A percentile compares a stretch with the other conserved stretches of the same genome.
These are phyloP conservation scores for Amylostereum chailletii DNA, from an alignment of 1,284 basidiomycete genomes.

Conservation along the genomic window DNA sequence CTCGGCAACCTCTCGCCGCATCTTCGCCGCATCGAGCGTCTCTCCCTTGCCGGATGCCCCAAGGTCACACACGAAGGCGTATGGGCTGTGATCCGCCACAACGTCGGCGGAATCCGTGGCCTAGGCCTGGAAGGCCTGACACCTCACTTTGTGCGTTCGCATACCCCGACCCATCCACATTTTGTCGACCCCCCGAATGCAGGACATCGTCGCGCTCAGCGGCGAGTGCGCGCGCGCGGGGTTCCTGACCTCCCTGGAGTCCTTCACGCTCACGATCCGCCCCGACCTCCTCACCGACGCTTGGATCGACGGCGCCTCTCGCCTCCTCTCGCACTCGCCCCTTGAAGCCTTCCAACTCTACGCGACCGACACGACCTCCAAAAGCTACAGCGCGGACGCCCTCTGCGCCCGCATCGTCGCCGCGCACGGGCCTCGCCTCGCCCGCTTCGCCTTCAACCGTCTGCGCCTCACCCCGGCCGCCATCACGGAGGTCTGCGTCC, in stretches of 20 bases:
- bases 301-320: conserved; percentile 36
- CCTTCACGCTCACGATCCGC: conserved; percentile 52
- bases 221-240: conserved; percentile 24
- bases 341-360: conserved; percentile 57
- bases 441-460: conserved; percentile 55
- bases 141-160: conserved; percentile 42
- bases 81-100: conserved; percentile 35
- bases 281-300: conserved; percentile 22
- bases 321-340: conserved; percentile 37
- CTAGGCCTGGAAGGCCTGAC: conserved; percentile 62
- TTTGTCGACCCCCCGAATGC: not conserved
- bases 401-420: conserved; percentile 44
- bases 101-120: conserved; percentile 33
- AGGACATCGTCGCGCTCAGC: conserved; percentile 48
- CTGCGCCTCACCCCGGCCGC: conserved; percentile 42
- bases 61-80: conserved; percentile 59
- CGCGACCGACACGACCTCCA: conserved; percentile 33
- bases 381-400: conserved; percentile 29
- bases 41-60: conserved; percentile 56
- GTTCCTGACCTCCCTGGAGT: conserved; percentile 34
- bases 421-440: conserved; percentile 40
- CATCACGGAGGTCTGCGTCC: conserved; percentile 44
- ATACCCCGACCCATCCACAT: not conserved
- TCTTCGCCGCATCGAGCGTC: conserved; percentile 39
- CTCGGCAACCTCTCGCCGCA: conserved; percentile 39